These are phyloP conservation scores for Metschnikowia gruessii DNA, from an alignment of 805 yeast genomes.

Conservation along the genomic window DNA sequence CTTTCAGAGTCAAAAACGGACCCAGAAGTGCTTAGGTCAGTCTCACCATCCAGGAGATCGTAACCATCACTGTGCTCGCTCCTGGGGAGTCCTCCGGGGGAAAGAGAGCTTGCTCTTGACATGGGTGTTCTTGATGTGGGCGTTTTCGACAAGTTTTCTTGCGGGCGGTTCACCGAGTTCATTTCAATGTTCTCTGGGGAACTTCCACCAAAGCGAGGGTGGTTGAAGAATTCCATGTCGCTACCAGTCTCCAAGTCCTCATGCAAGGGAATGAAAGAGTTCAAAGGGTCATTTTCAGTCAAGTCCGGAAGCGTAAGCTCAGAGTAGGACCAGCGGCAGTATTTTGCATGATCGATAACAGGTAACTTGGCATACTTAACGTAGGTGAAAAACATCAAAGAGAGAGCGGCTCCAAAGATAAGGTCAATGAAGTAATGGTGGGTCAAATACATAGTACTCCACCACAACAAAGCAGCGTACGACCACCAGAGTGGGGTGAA, in stretches of 20 bases:
- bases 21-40: constrained; percentile 38
- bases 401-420: constrained; percentile 88
- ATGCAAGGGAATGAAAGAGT: constrained; percentile 16
- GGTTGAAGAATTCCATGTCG: constrained; percentile 9
- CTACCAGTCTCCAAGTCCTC: constrained; percentile 11
- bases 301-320: constrained; percentile 29
- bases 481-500: constrained; percentile 60
- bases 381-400: constrained; percentile 65
- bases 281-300: constrained; percentile 33
- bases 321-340: constrained; percentile 70
- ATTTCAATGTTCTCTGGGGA: constrained; percentile 21
- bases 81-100: not conserved
- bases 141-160: not conserved
- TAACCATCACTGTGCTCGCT: constrained; percentile 1
- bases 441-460: constrained; percentile 96
- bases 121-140: constrained; percentile 2
- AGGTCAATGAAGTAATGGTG: constrained; percentile 95
- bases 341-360: constrained; percentile 44
- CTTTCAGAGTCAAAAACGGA: constrained; percentile 36
- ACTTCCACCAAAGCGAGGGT: constrained; percentile 12
- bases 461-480: constrained; percentile 95
- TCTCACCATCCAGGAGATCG: constrained; percentile 22
- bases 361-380: constrained; percentile 73
- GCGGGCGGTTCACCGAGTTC: constrained; percentile 18
- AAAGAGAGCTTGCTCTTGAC: constrained; percentile 6